Conservation (phyloP, 148 eudicot genomes). For the Vaccinium corymbosum region DNA sequence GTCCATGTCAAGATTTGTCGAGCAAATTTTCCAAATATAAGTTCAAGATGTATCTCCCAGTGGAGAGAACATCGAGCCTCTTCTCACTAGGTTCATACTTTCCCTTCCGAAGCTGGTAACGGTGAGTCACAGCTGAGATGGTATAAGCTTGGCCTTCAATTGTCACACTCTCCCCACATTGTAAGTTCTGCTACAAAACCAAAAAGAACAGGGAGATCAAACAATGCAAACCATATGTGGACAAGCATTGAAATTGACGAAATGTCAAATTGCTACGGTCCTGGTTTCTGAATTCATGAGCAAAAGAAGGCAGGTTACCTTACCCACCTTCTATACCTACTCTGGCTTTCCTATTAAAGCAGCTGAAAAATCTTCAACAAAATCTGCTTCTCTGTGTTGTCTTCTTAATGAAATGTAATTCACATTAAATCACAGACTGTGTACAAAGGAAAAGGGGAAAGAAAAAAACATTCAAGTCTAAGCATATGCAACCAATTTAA, state of each 20-base stretch:
- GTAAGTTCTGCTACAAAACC: conserved; percentile 55
- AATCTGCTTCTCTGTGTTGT: neutral
- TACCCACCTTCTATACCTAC: neutral
- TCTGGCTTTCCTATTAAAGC: neutral
- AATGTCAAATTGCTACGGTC: neutral
- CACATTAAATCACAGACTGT: neutral
- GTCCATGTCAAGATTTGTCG: conserved; percentile 53
- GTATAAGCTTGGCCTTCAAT: conserved; percentile 88
- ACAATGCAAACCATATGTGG: neutral
- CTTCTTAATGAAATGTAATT: neutral
- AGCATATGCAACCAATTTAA: neutral
- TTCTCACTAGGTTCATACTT: conserved; percentile 89
- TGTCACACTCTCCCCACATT: conserved; percentile 88
- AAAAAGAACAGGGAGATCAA: neutral
- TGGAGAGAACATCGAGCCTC: conserved; percentile 82
- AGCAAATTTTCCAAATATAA: conserved; percentile 68
- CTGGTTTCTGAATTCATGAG: neutral
- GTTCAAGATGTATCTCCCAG: conserved; percentile 88
- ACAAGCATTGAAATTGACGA: neutral
- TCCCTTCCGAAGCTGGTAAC: conserved; percentile 86
- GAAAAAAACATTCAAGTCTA: neutral
- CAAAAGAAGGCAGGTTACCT: neutral
- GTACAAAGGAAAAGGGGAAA: neutral
- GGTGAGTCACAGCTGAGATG: conserved; percentile 80
- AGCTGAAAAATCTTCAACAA: neutral